phyloP scores from a whole-genome alignment of 1,284 basidiomycete genomes.

The Cutaneotrichosporon cavernicola region DNA sequence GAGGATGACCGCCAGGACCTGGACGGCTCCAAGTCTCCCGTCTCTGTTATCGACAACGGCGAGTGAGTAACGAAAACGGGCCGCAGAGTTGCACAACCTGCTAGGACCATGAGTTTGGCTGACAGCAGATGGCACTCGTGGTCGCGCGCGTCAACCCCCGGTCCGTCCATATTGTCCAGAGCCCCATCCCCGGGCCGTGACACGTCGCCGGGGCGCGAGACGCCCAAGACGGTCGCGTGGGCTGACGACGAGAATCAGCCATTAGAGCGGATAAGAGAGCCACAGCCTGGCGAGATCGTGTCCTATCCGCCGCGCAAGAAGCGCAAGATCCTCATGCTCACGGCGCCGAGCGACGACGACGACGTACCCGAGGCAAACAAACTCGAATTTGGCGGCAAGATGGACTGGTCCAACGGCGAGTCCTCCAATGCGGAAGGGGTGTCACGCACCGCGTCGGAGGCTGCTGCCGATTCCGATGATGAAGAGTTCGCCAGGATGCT shows the following conservation, averaged over 20 bases:
- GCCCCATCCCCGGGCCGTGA: constrained; percentile 6
- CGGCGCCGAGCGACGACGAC: constrained; percentile 21
- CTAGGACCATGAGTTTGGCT: not conserved
- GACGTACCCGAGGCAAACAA: constrained; percentile 37
- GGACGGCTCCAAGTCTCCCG: constrained; percentile 5
- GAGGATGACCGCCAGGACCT: constrained; percentile 3
- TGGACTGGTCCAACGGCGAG: not conserved
- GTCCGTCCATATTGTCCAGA: constrained; percentile 18
- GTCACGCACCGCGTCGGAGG: constrained; percentile 15
- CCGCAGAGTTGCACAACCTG: not conserved
- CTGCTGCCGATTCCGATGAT: constrained; percentile 28
- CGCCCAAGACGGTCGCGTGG: constrained; percentile 41
- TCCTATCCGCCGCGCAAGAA: constrained; percentile 28
- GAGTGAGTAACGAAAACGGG: not conserved
- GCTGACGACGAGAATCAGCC: constrained; percentile 46
- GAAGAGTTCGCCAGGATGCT: constrained; percentile 46
- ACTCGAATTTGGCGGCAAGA: constrained; percentile 19
- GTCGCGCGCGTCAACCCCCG: constrained; percentile 24
- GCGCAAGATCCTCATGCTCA: constrained; percentile 38
- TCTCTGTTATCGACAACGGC: constrained; percentile 8
- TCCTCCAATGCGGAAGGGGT: constrained; percentile 9
- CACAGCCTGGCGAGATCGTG: constrained; percentile 24
- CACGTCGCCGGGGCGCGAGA: constrained; percentile 2
- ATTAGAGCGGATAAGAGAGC: constrained; percentile 30
- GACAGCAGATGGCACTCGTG: constrained; percentile 14